phyloP scores from a whole-genome alignment of 441 rosid genomes.

The Sinapis alba region DNA sequence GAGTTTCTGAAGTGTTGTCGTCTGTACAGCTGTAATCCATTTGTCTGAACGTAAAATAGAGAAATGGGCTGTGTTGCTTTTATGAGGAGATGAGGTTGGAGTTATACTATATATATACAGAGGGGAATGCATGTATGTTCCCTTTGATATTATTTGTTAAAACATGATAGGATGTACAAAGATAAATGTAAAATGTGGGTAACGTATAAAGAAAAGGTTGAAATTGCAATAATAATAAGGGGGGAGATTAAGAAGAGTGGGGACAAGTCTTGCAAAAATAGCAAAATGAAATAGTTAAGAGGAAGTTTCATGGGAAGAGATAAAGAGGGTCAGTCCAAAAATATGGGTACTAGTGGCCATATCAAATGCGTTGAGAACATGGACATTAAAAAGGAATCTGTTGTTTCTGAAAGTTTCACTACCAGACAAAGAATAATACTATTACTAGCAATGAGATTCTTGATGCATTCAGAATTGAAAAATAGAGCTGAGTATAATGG shows the following conservation, averaged over 20 bases:
- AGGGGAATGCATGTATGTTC: slow-evolving; percentile 33
- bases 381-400: background rate
- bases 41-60: background rate
- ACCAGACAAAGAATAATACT: background rate
- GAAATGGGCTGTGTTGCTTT: slow-evolving; percentile 29
- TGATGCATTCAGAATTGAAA: background rate
- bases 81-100: slow-evolving; percentile 22
- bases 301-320: slow-evolving; percentile 39
- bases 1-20: slow-evolving; percentile 53
- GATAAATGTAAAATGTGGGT: slow-evolving; percentile 37
- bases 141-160: slow-evolving; percentile 11
- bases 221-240: background rate
- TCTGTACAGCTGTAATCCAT: slow-evolving; percentile 79
- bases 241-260: slow-evolving; percentile 23
- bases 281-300: slow-evolving; percentile 13
- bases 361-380: background rate
- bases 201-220: background rate
- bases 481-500: background rate
- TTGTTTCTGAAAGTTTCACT: background rate
- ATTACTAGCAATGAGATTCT: background rate
- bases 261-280: slow-evolving; percentile 24
- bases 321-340: slow-evolving; percentile 30
- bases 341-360: slow-evolving; percentile 23
- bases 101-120: slow-evolving; percentile 12
- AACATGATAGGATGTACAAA: background rate